Evolutionary conservation across 2,329 filamentous ascomycete species (phyloP).

Genomic region (Coniochaeta ligniaria): DNA sequence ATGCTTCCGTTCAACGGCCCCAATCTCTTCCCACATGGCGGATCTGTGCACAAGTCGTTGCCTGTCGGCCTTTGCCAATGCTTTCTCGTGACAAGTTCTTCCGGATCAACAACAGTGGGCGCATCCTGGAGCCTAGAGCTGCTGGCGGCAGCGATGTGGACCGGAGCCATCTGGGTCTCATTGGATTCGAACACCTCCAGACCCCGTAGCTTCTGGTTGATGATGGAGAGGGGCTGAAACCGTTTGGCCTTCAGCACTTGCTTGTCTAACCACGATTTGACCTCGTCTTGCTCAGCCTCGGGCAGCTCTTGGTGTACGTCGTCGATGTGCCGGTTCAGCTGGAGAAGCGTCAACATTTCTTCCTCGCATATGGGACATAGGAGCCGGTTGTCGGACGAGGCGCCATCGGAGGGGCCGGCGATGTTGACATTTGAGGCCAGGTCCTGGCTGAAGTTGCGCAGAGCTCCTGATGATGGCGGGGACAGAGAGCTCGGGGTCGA

Average conservation of each 20-base stretch:
- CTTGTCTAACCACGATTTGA: conserved; percentile 94
- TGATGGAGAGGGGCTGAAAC: conserved; percentile 82
- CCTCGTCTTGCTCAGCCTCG: conserved; percentile 83
- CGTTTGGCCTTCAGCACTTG: conserved; percentile 90
- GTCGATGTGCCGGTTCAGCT: conserved; percentile 81
- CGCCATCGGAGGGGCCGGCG: conserved; percentile 43
- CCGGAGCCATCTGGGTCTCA: conserved; percentile 42
- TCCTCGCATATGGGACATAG: conserved; percentile 97
- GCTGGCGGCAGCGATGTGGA: conserved; percentile 23
- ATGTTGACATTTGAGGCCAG: conserved; percentile 75
- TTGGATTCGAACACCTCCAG: conserved; percentile 93
- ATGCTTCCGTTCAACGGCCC: conserved; percentile 76
- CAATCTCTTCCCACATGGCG: conserved; percentile 72
- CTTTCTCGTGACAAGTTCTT: conserved; percentile 77
- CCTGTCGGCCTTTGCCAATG: conserved; percentile 81
- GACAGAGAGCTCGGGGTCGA: conserved; percentile 40
- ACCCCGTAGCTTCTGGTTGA: conserved; percentile 90
- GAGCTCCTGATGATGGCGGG: conserved; percentile 51
- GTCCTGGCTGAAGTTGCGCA: conserved; percentile 68
- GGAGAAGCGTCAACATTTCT: conserved; percentile 94
- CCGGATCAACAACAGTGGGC: conserved; percentile 59
- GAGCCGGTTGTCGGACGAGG: conserved; percentile 57
- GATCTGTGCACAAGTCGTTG: conserved; percentile 80
- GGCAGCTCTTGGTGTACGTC: conserved; percentile 86
- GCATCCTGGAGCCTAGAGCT: conserved; percentile 30